Conservation (phyloP, 805 yeast species). For the Teunomyces funiuensis region DNA sequence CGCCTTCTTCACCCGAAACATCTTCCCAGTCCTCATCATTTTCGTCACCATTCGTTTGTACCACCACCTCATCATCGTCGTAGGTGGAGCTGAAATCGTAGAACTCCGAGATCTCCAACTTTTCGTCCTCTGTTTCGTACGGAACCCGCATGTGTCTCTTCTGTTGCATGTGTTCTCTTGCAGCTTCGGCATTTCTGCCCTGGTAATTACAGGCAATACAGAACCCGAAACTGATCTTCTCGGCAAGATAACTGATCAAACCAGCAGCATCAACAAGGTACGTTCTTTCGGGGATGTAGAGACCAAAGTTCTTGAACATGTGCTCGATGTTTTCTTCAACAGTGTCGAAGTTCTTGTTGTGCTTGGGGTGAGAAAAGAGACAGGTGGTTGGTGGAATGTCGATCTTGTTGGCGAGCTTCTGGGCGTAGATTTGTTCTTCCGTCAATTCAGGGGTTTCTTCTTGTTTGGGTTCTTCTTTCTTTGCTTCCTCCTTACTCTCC, state of each 20-base stretch:
- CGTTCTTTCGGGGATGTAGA: constrained; percentile 80
- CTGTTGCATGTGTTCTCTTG: constrained; percentile 81
- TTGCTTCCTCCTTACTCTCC: constrained; percentile 7
- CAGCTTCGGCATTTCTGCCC: constrained; percentile 83
- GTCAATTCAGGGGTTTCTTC: constrained; percentile 12
- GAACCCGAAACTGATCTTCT: constrained; percentile 77
- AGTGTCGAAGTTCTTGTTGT: constrained; percentile 30
- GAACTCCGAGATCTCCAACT: constrained; percentile 70
- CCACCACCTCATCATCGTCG: constrained; percentile 21
- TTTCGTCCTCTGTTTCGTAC: constrained; percentile 78
- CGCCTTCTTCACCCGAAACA: constrained; percentile 26
- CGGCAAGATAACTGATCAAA: constrained; percentile 70
- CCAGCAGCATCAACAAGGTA: constrained; percentile 72
- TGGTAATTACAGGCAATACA: constrained; percentile 82
- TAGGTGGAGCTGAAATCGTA: constrained; percentile 80
- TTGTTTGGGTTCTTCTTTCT: constrained; percentile 1
- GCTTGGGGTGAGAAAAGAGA: constrained; percentile 47
- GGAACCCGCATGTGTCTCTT: constrained; percentile 91
- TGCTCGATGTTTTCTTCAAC: constrained; percentile 56
- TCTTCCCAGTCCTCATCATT: constrained; percentile 41
- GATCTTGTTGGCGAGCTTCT: constrained; percentile 45
- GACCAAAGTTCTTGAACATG: constrained; percentile 78
- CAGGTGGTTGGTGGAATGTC: constrained; percentile 52
- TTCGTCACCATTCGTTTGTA: constrained; percentile 11
- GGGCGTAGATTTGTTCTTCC: constrained; percentile 37